Conservation (phyloP, 1,284 basidiomycete genomes). For the Sporisorium iseilematis-ciliati region DNA sequence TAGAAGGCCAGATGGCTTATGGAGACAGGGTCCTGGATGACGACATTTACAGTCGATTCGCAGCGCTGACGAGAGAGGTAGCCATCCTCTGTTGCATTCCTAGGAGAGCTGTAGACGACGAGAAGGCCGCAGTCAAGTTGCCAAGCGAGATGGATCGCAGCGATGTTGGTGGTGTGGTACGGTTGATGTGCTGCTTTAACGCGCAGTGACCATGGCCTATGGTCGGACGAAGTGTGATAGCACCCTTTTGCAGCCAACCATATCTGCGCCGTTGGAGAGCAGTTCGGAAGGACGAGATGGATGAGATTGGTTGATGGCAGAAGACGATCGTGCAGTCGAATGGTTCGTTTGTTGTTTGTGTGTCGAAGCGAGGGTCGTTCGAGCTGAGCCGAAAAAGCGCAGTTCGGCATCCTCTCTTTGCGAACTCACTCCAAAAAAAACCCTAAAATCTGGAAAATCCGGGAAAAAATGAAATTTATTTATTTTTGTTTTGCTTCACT, state of each 20-base stretch:
- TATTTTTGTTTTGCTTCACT: no score
- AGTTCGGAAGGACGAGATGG: neutral
- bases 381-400: neutral
- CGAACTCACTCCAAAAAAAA: no score
- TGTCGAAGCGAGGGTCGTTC: neutral
- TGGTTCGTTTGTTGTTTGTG: neutral
- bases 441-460: no score
- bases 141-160: neutral
- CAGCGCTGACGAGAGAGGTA: neutral
- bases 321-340: neutral
- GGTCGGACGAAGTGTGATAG: neutral
- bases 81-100: neutral
- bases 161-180: neutral
- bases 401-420: neutral
- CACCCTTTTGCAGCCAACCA: neutral
- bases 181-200: neutral
- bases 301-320: neutral
- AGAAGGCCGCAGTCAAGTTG: neutral
- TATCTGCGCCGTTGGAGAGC: conserved; percentile 6
- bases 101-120: neutral
- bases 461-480: no score
- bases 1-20: neutral
- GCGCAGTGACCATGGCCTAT: conserved; percentile 3
- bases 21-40: neutral
- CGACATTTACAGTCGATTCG: neutral